Base-by-base conservation (phyloP, 1,284 basidiomycete species). In the Pascua guehoae region DNA sequence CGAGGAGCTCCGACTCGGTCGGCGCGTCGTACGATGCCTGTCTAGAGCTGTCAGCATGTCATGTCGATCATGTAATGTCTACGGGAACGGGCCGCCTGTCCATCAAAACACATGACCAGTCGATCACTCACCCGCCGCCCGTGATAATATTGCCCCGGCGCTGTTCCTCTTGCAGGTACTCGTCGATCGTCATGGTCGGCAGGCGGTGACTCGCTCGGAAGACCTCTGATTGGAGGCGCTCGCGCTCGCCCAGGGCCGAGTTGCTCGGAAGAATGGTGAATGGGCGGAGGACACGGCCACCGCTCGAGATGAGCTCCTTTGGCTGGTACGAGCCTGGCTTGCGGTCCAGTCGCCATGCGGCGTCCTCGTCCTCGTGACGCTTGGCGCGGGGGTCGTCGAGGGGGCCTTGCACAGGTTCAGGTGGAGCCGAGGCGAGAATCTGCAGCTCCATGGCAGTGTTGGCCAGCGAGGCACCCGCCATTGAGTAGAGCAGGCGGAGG, bases 161-260 rank as follows among this genome's bases (percentile, higher is more conserved):
- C 53, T 82, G 79, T 73, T 98, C 95, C 58, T 93, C 86, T 64
- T 88, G 86, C 18, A 98, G 82, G 71, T 95, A 98, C 75, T 98
- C 90, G 70, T 98, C 95, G 65, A 98, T 86, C 1, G 88, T 85
- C 96, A 99, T 98, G 0, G 91, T 95, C 4, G 95, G 95, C 37
- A 98, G 79, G 18, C 88, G 84, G 73, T 97, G 86, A n/a, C 84
- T 84, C 4, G 90, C 84, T 14, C 86, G 83, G 78, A 98, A 98
- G 3, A 98, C 93, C 68, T 90, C 85, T 0, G 82, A 77, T 68
- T 87, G 85, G 9, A 95, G 69, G 37, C 86, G 82, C 45, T 86
- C 81, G 53, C 91, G 85, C 60, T 89, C 84, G 4, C 72, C 70
- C 4, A 82, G 76, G 14, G 56, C 58, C 38, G 63, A 62, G 24